Conservation (phyloP, 2,329 filamentous ascomycete genomes). For the Sordariomycetes sp. region DNA sequence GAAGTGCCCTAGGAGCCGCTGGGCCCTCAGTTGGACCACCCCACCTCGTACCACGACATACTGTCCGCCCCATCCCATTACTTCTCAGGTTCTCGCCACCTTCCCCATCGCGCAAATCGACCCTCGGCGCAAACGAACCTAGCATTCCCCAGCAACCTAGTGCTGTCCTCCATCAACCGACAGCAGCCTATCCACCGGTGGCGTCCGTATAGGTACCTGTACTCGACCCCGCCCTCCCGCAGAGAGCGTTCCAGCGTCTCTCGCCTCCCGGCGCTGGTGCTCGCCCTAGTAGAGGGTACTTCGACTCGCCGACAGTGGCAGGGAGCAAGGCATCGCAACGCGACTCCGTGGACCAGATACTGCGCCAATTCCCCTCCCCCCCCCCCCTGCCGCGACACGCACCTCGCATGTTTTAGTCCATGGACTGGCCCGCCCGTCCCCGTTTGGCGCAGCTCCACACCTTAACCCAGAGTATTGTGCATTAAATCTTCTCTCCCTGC, state of each 20-base stretch:
- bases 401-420: not conserved
- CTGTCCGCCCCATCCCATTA: not conserved
- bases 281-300: not conserved
- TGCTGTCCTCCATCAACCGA: not conserved
- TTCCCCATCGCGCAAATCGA: not conserved
- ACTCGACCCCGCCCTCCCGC: not conserved
- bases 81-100: not conserved
- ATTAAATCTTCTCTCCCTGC: constrained; percentile 4
- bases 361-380: not conserved
- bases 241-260: no score
- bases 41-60: not conserved
- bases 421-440: not conserved
- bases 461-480: constrained; percentile 2
- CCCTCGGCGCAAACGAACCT: not conserved
- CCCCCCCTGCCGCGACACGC: not conserved
- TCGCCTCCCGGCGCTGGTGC: not conserved
- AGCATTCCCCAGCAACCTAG: not conserved
- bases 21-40: not conserved
- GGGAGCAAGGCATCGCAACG: not conserved
- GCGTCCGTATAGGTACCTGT: not conserved
- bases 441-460: constrained; percentile 4
- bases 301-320: not conserved
- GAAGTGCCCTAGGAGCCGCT: not conserved
- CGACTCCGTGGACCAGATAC: not conserved
- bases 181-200: not conserved